Percentiles rank a stretch among this genome's conserved stretches.
Evolutionary conservation across 2,329 filamentous ascomycete genomes (phyloP).

Genomic region (Pseudofabraea citricarpa): DNA sequence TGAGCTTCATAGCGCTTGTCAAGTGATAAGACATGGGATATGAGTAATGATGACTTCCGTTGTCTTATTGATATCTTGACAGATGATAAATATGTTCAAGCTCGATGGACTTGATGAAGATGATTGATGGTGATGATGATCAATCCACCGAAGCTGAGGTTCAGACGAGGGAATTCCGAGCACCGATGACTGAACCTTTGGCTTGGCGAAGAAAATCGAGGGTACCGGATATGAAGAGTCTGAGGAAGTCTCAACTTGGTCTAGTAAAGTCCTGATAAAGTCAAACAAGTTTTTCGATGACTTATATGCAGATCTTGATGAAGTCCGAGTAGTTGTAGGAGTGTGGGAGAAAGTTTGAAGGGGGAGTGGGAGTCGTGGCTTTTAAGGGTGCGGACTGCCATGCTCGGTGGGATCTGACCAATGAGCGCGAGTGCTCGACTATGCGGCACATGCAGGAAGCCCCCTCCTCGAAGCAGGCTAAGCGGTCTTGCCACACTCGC

Average conservation of each 20-base stretch:
- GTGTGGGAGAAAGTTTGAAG: constrained; percentile 23
- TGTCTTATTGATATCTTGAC: not conserved
- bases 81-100: constrained; percentile 6
- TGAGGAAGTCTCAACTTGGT: constrained; percentile 18
- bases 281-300: constrained; percentile 19
- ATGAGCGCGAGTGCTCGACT: constrained; percentile 5
- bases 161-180: constrained; percentile 15
- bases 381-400: constrained; percentile 20
- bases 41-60: not conserved
- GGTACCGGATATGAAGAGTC: constrained; percentile 24
- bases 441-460: constrained; percentile 8
- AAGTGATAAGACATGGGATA: not conserved
- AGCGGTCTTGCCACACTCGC: not conserved
- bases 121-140: constrained; percentile 17
- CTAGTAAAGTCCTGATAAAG: constrained; percentile 15
- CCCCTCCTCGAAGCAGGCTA: not conserved
- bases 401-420: constrained; percentile 11
- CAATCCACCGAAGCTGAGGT: constrained; percentile 10
- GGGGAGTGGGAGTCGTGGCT: constrained; percentile 19
- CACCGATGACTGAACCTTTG: constrained; percentile 7
- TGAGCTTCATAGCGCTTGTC: constrained; percentile 1
- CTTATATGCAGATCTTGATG: constrained; percentile 11
- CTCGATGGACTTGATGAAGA: constrained; percentile 11
- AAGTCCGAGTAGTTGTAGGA: constrained; percentile 12
- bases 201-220: constrained; percentile 23